Conservation (phyloP, 176 grass and related monocot genomes). For the Musa acuminata region DNA sequence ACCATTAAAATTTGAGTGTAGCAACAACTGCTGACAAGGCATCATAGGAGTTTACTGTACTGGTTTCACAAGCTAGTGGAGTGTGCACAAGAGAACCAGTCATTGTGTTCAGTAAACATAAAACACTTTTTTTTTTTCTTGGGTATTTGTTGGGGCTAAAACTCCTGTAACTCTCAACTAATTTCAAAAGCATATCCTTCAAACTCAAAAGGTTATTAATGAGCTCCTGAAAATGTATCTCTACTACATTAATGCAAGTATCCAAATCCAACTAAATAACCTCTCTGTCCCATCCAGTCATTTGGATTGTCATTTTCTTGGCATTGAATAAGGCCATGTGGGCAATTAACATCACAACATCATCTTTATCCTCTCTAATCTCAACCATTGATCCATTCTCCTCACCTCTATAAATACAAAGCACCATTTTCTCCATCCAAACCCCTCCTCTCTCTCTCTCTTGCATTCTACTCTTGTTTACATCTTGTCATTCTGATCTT, state of each 20-base stretch:
- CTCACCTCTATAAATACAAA: slow-evolving; percentile 5
- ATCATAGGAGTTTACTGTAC: too few relatives aligned
- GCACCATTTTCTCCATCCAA: not conserved
- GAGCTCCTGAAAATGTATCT: too few relatives aligned
- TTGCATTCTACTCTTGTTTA: not conserved
- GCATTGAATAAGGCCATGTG: not conserved
- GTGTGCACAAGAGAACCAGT: too few relatives aligned
- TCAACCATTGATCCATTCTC: not conserved
- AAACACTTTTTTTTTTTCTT: too few relatives aligned
- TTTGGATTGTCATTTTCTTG: not conserved
- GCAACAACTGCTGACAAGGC: too few relatives aligned
- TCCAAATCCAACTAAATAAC: not conserved
- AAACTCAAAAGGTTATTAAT: too few relatives aligned
- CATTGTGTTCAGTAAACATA: too few relatives aligned
- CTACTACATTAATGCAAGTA: not conserved
- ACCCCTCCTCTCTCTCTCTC: not conserved
- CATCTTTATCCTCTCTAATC: not conserved
- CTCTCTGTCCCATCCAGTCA: not conserved
- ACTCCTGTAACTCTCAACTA: too few relatives aligned
- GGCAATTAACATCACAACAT: not conserved
- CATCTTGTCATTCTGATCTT: not conserved
- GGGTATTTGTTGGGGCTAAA: too few relatives aligned
- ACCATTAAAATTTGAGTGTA: too few relatives aligned
- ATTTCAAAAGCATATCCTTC: too few relatives aligned
- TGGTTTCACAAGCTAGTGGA: too few relatives aligned